A percentile compares a stretch with the other conserved stretches of the same genome.
Conservation (phyloP, 352 stramenopile species). For the Elongisporangium anandrum region DNA sequence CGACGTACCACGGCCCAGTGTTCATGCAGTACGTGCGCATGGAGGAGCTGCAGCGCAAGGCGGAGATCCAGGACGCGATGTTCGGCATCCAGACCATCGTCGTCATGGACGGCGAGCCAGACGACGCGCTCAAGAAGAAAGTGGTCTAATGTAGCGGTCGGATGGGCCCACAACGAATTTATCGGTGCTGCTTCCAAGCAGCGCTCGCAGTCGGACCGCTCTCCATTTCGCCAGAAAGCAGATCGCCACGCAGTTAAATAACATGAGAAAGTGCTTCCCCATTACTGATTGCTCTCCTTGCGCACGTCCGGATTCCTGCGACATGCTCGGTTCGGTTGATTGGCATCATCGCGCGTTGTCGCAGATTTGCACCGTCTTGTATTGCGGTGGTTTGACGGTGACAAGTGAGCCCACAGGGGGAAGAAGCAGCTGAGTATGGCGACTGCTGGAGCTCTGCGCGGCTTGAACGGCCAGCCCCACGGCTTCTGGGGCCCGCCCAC, state of each 20-base stretch:
- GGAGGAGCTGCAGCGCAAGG: slow-evolving; percentile 66
- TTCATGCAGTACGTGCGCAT: slow-evolving; percentile 87
- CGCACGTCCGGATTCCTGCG: neutral
- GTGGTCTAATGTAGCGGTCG: neutral
- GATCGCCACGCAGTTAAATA: neutral
- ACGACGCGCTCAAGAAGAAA: slow-evolving; percentile 14
- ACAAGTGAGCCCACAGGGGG: neutral
- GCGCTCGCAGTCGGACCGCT: neutral
- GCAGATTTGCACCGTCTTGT: neutral
- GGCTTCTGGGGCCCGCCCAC: slow-evolving; percentile 47
- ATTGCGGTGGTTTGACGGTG: neutral
- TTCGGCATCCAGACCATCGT: slow-evolving; percentile 70
- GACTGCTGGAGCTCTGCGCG: slow-evolving; percentile 1
- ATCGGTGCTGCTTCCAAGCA: neutral
- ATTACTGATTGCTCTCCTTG: neutral
- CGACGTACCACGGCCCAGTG: slow-evolving; percentile 70
- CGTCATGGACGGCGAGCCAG: slow-evolving; percentile 21
- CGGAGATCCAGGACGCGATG: slow-evolving; percentile 37
- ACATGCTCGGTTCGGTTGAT: neutral
- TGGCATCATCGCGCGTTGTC: neutral
- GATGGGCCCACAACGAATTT: neutral
- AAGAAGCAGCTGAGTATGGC: neutral
- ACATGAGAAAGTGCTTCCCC: neutral
- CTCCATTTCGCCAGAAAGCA: neutral
- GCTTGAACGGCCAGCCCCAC: neutral